These are phyloP conservation scores for Chaetomium globosum DNA, from an alignment of 2,329 filamentous ascomycete species.

Conservation along the genomic window DNA sequence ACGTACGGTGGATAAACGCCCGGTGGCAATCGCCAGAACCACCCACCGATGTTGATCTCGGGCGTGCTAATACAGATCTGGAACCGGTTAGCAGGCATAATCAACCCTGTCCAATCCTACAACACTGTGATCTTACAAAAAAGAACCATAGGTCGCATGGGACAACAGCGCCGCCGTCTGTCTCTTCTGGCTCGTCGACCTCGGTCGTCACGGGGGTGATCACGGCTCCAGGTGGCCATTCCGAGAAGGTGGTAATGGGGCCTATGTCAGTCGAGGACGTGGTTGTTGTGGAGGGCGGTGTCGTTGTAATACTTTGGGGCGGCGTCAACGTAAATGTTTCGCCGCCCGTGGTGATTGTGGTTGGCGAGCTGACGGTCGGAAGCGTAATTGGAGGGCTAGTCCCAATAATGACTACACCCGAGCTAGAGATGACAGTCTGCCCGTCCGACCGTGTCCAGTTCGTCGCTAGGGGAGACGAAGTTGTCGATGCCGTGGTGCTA, in stretches of 20 bases:
- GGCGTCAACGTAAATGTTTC: conserved; percentile 1
- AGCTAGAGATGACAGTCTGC: background rate
- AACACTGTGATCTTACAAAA: background rate
- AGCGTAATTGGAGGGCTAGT: background rate
- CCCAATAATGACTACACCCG: background rate
- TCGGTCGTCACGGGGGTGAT: background rate
- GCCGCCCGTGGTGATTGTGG: background rate
- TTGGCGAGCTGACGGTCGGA: background rate
- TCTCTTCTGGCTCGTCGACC: background rate
- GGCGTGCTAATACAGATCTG: background rate
- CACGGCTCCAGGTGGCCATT: background rate
- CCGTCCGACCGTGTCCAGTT: background rate
- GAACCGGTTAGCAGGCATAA: background rate
- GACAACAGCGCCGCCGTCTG: background rate
- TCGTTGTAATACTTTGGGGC: background rate
- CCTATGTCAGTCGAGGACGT: background rate
- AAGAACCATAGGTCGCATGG: background rate
- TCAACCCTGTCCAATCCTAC: background rate
- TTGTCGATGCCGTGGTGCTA: too few species aligned
- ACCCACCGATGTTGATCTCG: background rate
- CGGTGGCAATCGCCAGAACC: background rate
- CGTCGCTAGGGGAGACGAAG: background rate
- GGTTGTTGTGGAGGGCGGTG: background rate
- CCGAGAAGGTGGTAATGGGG: background rate
- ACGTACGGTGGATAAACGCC: background rate